These are phyloP conservation scores for Pneumocystis canis DNA, from an alignment of 1,139 yeast genomes.

Conservation along the genomic window DNA sequence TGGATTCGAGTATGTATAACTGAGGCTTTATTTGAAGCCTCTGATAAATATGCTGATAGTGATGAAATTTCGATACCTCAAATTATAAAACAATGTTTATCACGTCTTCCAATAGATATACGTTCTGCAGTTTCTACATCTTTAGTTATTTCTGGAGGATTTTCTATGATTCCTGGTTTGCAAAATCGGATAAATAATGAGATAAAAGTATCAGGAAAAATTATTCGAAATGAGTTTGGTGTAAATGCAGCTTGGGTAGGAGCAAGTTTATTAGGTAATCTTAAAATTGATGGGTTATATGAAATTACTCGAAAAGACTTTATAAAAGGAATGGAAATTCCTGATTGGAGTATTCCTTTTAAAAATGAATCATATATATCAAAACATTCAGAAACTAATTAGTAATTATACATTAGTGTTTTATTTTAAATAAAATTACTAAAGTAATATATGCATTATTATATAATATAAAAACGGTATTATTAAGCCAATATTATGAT, in stretches of 20 bases:
- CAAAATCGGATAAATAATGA: conserved; percentile 6
- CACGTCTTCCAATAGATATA: conserved; percentile 6
- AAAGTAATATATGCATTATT: neutral
- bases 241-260: neutral
- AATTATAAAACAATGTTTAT: conserved; percentile 1
- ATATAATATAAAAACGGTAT: neutral
- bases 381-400: neutral
- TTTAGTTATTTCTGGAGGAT: conserved; percentile 7
- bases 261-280: conserved; percentile 1
- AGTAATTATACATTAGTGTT: neutral
- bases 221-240: conserved; percentile 1
- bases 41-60: conserved; percentile 7
- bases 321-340: neutral
- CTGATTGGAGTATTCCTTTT: conserved; percentile 1
- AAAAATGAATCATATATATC: neutral
- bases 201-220: conserved; percentile 1
- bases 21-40: conserved; percentile 8
- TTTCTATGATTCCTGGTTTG: conserved; percentile 7
- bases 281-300: neutral
- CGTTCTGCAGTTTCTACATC: conserved; percentile 2
- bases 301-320: neutral
- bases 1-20: conserved; percentile 8
- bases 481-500: neutral
- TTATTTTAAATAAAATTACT: neutral
- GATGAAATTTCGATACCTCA: conserved; percentile 7